A percentile compares a stretch with the other conserved stretches of the same genome.
These are phyloP conservation scores for Desmodesmus armatus DNA, from an alignment of 139 green algal species.

Conservation along the genomic window DNA sequence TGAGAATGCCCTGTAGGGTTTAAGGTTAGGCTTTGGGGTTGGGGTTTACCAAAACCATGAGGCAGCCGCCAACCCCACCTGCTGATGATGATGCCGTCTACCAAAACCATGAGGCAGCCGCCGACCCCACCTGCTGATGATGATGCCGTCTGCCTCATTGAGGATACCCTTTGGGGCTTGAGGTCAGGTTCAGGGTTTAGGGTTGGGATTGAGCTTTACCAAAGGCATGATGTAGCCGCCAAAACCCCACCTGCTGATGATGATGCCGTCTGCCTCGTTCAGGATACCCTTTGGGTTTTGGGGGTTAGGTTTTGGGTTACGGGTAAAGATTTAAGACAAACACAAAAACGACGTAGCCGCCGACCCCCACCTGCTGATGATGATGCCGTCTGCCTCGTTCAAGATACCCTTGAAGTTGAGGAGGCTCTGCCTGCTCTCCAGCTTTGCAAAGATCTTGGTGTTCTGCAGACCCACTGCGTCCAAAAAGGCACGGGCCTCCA, in stretches of 20 bases:
- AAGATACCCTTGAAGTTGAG: constrained; percentile 84
- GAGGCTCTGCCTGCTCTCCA: constrained; percentile 76
- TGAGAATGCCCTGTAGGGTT: constrained; percentile 80
- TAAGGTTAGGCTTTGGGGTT: too few species aligned
- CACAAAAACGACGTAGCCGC: too few species aligned
- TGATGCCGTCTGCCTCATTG: constrained; percentile 84
- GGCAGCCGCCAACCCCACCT: too few species aligned
- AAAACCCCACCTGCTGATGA: constrained; percentile 76
- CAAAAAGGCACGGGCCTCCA: constrained; percentile 80
- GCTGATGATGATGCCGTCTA: constrained; percentile 91
- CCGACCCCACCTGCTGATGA: constrained; percentile 76
- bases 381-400: constrained; percentile 84
- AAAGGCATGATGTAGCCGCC: too few species aligned
- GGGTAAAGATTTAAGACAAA: too few species aligned
- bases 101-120: too few species aligned
- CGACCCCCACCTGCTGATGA: constrained; percentile 76
- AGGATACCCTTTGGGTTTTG: constrained; percentile 85
- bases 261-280: constrained; percentile 84
- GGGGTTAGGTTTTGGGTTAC: too few species aligned
- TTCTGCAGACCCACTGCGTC: constrained; percentile 69
- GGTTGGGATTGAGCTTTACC: too few species aligned
- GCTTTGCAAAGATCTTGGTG: constrained; percentile 90
- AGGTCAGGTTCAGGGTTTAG: too few species aligned
- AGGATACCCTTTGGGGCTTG: constrained; percentile 83
- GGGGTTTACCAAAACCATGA: too few species aligned